phyloP scores from a whole-genome alignment of 139 green algal genomes.

The Coccomyxa sp. region DNA sequence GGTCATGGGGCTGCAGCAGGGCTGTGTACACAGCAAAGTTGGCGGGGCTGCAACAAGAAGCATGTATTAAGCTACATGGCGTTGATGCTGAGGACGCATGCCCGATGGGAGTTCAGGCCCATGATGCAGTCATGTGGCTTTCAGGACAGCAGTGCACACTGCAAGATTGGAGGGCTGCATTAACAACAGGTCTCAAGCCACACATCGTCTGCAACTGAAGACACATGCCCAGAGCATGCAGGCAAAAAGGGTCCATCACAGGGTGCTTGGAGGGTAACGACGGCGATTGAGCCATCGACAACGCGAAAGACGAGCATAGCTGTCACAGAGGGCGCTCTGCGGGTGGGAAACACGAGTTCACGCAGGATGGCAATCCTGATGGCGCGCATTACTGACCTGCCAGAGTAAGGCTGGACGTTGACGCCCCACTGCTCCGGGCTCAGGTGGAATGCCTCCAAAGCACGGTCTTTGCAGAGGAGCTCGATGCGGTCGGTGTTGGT shows the following conservation, averaged over 20 bases:
- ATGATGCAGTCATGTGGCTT: neutral
- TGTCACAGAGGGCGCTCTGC: neutral
- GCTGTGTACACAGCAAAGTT: slow-evolving; percentile 96
- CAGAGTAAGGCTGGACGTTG: slow-evolving; percentile 87
- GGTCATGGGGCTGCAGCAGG: slow-evolving; percentile 76
- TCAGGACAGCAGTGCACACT: neutral
- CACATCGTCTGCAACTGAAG: too few relatives aligned
- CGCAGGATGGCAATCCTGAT: too few relatives aligned
- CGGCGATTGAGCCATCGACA: neutral
- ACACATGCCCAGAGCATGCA: too few relatives aligned
- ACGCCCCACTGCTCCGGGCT: slow-evolving; percentile 68
- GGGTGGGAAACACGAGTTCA: too few relatives aligned
- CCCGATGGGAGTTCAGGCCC: too few relatives aligned
- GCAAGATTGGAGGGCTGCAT: neutral
- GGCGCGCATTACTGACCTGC: too few relatives aligned
- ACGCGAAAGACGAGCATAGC: neutral
- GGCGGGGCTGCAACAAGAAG: slow-evolving; percentile 63
- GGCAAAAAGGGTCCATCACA: neutral
- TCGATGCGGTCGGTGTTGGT: slow-evolving; percentile 85
- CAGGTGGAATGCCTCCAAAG: slow-evolving; percentile 72
- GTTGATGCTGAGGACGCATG: too few relatives aligned
- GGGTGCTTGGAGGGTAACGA: neutral
- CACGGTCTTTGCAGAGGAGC: slow-evolving; percentile 67
- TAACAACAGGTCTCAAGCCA: too few relatives aligned
- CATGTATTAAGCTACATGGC: too few relatives aligned